Evolutionary conservation across 768 basidiomycete genomes (phyloP).

Genomic region (Zangia roseola): DNA sequence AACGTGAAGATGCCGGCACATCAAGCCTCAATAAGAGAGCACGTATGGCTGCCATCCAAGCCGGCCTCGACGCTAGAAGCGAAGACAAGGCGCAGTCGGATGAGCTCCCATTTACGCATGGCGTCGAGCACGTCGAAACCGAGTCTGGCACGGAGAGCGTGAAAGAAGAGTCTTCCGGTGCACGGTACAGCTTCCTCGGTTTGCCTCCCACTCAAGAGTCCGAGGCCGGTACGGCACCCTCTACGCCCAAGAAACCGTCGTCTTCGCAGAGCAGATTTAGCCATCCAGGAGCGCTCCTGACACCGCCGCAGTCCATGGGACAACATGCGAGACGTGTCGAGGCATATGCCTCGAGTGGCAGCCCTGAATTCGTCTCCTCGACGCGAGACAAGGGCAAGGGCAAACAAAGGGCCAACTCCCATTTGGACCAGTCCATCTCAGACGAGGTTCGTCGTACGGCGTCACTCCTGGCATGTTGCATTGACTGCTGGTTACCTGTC

Average conservation of each 20-base stretch:
- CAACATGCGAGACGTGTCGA: neutral
- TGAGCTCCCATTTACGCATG: conserved; percentile 18
- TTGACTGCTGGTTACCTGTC: neutral
- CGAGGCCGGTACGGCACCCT: neutral
- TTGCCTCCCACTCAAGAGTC: conserved; percentile 16
- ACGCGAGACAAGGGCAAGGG: conserved; percentile 28
- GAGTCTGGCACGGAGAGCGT: neutral
- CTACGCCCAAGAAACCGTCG: conserved; percentile 16
- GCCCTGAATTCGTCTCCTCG: conserved; percentile 17
- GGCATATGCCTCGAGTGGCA: neutral
- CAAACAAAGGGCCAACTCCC: conserved; percentile 14
- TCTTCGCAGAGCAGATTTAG: no score
- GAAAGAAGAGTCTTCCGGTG: neutral
- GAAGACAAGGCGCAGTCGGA: neutral
- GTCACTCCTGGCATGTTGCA: neutral
- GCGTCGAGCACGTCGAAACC: neutral
- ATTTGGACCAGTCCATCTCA: conserved; percentile 3
- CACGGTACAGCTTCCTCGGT: conserved; percentile 22
- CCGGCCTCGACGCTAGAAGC: conserved; percentile 10
- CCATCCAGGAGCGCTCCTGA: conserved; percentile 15
- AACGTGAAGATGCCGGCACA: neutral
- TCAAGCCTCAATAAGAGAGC: neutral
- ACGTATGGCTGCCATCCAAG: conserved; percentile 11
- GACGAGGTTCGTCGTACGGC: conserved; percentile 5
- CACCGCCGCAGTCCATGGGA: conserved; percentile 23